Evolutionary conservation across 164 flowering plant genomes (phyloP), one percentile per base, ranked within the genome.

Genomic region (Aristolochia contorta): DNA sequence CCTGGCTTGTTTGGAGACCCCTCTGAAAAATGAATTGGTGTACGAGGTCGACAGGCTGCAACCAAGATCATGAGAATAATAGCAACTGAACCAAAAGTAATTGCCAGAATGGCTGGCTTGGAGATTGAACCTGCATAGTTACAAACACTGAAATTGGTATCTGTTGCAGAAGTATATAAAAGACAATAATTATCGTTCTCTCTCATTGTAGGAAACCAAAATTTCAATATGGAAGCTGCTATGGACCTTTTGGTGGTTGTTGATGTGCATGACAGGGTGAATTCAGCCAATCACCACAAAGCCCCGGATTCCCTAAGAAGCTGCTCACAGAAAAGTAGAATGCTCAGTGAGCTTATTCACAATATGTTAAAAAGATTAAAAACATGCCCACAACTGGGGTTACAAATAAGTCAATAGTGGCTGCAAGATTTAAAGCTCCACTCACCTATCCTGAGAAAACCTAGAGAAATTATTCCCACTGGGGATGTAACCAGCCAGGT

Each of bases 41-140:
- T 74, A 66, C 84, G 79, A 0, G 92, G 95, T 4, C 92, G 74
- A 68, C 84, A 88, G 49, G 78, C 96, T 15, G 96, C 89, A 27
- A 76, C 81, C 20, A 93, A 67, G 65, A 93, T 88, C 88, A 90
- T 78, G 65, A 93, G 91, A 71, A 90, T 85, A 68, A 90, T 70
- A 51, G 80, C 88, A 57, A 88, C 83, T 24, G 84, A 86, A 33
- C 96, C 96, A 59, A 93, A 71, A 47, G 97, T 85, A 61, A 93
- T 90, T 20, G 97, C 99, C 19, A 90, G 70, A 46, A 93, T 90
- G 12, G 96, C 95, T 51, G 91, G 92, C 79, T 86, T 93, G 47
- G 97, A 84, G n/a, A 90, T 77, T n/a, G 84, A 46, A 27, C 77
- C 99, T 90, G 94, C 80, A 83, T 27, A 64, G 9, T 30, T 19